Evolutionary conservation across 257 asterid species (phyloP), one percentile per base, ranked within the genome.

Genomic region (Leptodermis oblonga): DNA sequence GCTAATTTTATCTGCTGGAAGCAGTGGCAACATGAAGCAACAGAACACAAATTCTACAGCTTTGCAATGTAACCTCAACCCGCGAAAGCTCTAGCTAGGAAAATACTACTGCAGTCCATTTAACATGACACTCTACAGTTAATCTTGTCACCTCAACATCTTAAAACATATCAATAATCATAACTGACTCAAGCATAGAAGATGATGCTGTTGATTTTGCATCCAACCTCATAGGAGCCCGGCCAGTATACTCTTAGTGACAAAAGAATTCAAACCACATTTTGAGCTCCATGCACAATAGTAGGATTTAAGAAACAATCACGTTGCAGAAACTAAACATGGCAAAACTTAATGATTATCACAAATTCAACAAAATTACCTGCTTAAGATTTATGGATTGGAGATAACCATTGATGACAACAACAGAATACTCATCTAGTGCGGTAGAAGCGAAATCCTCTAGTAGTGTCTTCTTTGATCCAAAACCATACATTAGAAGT

Each of bases 401-500:
- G 76, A 91, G 96, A 79, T 91, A 93, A 51, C 97, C 97, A 78
- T 93, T 90, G 81, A 89, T 78, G 39, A 91, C 96, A 52, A 88
- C 61, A 55, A 93, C 98, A 55, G 96, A 82, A 79, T 84, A 82
- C 67, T 90, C 96, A 20, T 87, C 82, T 78, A 93, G 83, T 4
- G 97, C 81, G 5, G 82, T 71, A 13, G 96, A 82, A 65, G 97
- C 95, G 73, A 93, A 90, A 78, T 88, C 97, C 81, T 93, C 97
- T 3, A 93, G 73, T 81, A 93, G 78, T 25, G 80, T 82, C 73
- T 86, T 93, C 82, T 92, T 93, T 23, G 96, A 93, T 74, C 98
- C 97, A 63, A 90, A 93, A 5, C 98, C 98, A 80, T 93, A 88
- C 97, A 90, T 87, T 82, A 93, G 71, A 33, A 90, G 88, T 72